These are phyloP conservation scores for Fusarium chaquense DNA, from an alignment of 2,329 filamentous ascomycete genomes.

Conservation along the genomic window DNA sequence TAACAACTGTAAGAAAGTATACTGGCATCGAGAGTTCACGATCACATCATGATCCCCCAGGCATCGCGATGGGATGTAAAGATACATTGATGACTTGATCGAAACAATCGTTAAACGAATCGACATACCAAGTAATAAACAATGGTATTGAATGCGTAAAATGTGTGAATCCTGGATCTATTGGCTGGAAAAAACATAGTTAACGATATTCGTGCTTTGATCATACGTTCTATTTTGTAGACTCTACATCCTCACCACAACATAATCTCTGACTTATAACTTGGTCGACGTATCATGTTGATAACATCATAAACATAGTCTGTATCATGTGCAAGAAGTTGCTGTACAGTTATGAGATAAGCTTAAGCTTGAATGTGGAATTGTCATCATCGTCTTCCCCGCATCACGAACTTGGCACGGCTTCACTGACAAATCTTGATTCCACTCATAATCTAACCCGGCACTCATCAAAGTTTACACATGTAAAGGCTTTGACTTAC, in stretches of 20 bases:
- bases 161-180: neutral
- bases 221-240: neutral
- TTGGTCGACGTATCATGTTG: neutral
- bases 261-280: neutral
- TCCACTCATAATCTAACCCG: conserved; percentile 3
- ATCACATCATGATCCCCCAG: neutral
- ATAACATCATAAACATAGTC: neutral
- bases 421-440: neutral
- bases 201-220: neutral
- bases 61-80: neutral
- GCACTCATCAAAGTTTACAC: neutral
- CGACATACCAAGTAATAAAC: neutral
- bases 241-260: neutral
- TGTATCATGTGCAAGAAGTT: neutral
- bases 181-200: neutral
- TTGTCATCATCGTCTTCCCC: conserved; percentile 26
- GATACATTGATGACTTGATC: neutral
- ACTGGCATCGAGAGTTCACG: neutral
- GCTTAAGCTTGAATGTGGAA: neutral
- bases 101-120: neutral
- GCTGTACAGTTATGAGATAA: neutral
- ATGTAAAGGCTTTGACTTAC: neutral
- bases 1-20: neutral
- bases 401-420: conserved; percentile 27
- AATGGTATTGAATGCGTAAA: neutral